phyloP scores from a whole-genome alignment of 192 early-diverging fungal species.

The Phlyctochytrium planicorne region DNA sequence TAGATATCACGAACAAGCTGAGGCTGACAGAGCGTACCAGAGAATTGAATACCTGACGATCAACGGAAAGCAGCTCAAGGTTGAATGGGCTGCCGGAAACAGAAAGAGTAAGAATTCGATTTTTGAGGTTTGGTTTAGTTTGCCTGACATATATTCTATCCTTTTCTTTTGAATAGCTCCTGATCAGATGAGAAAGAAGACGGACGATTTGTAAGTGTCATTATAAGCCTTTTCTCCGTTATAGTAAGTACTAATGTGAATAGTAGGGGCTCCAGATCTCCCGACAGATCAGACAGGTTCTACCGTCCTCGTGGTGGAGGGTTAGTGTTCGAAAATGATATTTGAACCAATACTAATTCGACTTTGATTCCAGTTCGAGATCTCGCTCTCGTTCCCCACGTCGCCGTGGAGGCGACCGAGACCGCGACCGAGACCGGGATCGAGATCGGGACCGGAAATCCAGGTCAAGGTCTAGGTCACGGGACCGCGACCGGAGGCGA shows the following conservation, averaged over 20 bases:
- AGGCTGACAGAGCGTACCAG: conserved; percentile 43
- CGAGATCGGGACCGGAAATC: conserved; percentile 7
- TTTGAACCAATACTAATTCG: background rate
- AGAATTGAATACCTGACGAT: conserved; percentile 54
- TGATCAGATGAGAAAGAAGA: conserved; percentile 26
- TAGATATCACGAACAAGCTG: conserved; percentile 42
- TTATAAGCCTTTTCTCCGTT: background rate
- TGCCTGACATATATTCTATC: background rate
- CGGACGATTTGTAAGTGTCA: background rate
- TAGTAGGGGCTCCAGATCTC: conserved; percentile 1
- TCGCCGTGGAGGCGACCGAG: conserved; percentile 11
- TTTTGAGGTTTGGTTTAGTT: background rate
- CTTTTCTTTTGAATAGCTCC: conserved; percentile 26
- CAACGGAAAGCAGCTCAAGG: conserved; percentile 39
- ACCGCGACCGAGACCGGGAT: no score
- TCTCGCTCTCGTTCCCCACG: conserved; percentile 9
- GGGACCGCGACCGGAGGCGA: conserved; percentile 24
- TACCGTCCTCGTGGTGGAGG: conserved; percentile 6
- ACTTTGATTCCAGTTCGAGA: background rate
- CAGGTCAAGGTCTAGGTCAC: conserved; percentile 21
- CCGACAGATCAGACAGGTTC: conserved; percentile 12
- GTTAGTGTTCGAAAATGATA: background rate
- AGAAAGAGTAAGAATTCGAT: conserved; percentile 36
- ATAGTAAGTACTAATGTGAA: background rate
- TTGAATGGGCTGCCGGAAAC: conserved; percentile 49